Evolutionary conservation across 805 yeast species (phyloP).

Genomic region (Yarrowia porcina): DNA sequence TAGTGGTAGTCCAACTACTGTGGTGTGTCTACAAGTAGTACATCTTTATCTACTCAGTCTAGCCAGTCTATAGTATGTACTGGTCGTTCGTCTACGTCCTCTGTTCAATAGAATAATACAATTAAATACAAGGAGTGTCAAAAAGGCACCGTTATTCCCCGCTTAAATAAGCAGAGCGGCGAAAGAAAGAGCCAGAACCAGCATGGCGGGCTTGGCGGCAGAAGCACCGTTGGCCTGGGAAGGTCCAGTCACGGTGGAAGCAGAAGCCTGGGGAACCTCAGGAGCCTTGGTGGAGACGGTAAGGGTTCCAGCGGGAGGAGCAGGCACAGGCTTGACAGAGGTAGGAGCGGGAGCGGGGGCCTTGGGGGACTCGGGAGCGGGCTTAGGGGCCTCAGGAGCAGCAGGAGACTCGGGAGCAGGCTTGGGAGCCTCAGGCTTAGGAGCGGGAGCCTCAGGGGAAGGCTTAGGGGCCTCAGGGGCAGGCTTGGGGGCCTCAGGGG

Average conservation of each 20-base stretch:
- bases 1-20: too few relatives aligned
- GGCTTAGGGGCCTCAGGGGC: not conserved
- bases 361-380: not conserved
- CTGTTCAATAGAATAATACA: too few relatives aligned
- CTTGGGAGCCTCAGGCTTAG: not conserved
- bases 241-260: not conserved
- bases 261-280: not conserved
- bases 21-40: too few relatives aligned
- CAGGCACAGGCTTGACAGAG: too few relatives aligned
- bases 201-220: not conserved
- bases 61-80: too few relatives aligned
- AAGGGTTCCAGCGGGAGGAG: too few relatives aligned
- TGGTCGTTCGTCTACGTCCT: too few relatives aligned
- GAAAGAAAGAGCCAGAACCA: not conserved
- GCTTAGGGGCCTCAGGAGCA: not conserved
- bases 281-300: not conserved
- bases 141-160: not conserved
- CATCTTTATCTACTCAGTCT: too few relatives aligned
- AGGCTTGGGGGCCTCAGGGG: not conserved
- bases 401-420: not conserved
- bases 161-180: not conserved
- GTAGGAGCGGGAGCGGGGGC: not conserved
- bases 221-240: not conserved
- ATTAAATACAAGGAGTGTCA: conserved; percentile 2
- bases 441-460: not conserved